These are phyloP conservation scores for Mortierella sp. DNA, from an alignment of 371 early-diverging fungal genomes.

Conservation along the genomic window DNA sequence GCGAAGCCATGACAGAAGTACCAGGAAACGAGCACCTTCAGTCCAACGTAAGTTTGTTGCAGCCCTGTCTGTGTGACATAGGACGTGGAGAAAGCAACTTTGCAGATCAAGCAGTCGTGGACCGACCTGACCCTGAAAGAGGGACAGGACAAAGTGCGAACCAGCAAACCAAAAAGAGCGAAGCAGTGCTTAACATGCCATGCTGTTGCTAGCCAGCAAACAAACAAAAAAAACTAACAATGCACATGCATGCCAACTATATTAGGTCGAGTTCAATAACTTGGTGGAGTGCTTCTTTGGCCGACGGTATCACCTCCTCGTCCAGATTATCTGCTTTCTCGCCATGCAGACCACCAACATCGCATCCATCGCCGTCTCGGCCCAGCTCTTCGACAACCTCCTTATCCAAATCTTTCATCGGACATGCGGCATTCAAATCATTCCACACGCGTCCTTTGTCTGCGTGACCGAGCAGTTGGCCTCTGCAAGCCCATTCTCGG, in stretches of 20 bases:
- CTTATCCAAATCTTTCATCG: slow-evolving; percentile 52
- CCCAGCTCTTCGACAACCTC: slow-evolving; percentile 68
- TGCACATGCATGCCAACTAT: background rate
- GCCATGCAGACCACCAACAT: slow-evolving; percentile 73
- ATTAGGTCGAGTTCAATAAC: slow-evolving; percentile 70
- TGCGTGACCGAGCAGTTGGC: slow-evolving; percentile 45
- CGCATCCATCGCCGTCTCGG: slow-evolving; percentile 72
- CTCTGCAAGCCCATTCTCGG: slow-evolving; percentile 62
- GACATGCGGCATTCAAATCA: slow-evolving; percentile 58
- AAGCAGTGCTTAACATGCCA: no score
- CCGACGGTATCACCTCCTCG: slow-evolving; percentile 64
- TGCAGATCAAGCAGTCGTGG: background rate
- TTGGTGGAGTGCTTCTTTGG: slow-evolving; percentile 70
- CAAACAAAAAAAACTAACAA: background rate
- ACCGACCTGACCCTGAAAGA: background rate
- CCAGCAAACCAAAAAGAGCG: no score
- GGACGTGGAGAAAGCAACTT: background rate
- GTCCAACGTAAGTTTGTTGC: slow-evolving; percentile 43
- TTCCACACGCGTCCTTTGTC: slow-evolving; percentile 41
- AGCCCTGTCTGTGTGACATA: background rate
- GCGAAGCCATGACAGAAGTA: slow-evolving; percentile 84
- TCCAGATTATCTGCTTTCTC: slow-evolving; percentile 67
- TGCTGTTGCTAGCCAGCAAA: background rate
- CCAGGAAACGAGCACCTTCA: slow-evolving; percentile 82
- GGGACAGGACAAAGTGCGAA: no score